These are phyloP conservation scores for Phaeosphaeria sp. DNA, from an alignment of 2,329 filamentous ascomycete species.

Conservation along the genomic window DNA sequence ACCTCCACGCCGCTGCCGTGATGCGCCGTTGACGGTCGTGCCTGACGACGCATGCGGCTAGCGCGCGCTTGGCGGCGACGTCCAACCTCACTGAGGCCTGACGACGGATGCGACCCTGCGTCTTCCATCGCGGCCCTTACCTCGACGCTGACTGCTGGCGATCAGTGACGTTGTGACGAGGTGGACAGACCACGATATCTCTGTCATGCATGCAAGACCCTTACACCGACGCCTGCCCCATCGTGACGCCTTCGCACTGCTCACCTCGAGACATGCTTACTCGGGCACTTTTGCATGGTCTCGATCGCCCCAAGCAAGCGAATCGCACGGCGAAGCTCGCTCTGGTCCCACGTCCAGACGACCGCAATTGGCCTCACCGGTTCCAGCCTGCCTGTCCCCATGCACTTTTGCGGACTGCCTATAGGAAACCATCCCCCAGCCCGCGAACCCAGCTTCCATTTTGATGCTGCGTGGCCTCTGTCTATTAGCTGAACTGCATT, in stretches of 20 bases:
- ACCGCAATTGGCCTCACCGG: conserved; percentile 25
- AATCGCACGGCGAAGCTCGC: conserved; percentile 7
- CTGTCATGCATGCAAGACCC: conserved; percentile 2
- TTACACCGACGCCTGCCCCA: neutral
- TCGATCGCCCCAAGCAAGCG: conserved; percentile 7
- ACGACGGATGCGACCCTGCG: conserved; percentile 8
- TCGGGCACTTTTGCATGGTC: conserved; percentile 38
- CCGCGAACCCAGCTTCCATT: conserved; percentile 19
- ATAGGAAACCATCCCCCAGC: conserved; percentile 30
- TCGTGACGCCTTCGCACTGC: neutral
- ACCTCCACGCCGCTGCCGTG: neutral
- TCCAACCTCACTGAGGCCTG: conserved; percentile 5
- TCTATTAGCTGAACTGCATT: conserved; percentile 31
- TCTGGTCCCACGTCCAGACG: conserved; percentile 12
- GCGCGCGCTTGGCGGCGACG: neutral
- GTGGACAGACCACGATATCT: conserved; percentile 16
- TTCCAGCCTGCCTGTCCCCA: conserved; percentile 31
- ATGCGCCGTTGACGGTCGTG: neutral
- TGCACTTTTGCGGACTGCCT: conserved; percentile 26
- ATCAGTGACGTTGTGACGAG: conserved; percentile 15
- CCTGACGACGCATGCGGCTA: neutral
- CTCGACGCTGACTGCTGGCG: neutral
- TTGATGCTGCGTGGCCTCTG: conserved; percentile 35
- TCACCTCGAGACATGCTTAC: conserved; percentile 3
- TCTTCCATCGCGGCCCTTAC: conserved; percentile 8